Conservation (phyloP, 495 filamentous ascomycete genomes). For the Usnea hakonensis region DNA sequence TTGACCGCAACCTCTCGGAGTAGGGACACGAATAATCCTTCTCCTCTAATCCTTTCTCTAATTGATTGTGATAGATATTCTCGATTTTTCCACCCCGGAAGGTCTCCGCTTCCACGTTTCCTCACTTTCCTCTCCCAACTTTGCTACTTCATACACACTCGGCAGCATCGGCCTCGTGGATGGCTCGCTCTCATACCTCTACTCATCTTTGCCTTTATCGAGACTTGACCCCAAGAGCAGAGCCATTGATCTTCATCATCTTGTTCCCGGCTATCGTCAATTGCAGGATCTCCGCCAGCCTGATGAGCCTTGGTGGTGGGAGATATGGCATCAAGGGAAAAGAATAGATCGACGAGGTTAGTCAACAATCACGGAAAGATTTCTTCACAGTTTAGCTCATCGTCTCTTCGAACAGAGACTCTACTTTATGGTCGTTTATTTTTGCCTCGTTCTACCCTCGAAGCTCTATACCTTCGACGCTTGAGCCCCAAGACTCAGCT, state of each 20-base stretch:
- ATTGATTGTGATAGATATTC: conserved; percentile 48
- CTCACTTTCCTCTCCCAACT: conserved; percentile 82
- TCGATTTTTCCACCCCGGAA: conserved; percentile 74
- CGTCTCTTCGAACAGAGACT: conserved; percentile 38
- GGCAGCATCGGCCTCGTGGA: conserved; percentile 79
- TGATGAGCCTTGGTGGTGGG: conserved; percentile 42
- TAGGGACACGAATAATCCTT: conserved; percentile 26
- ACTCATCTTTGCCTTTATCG: conserved; percentile 67
- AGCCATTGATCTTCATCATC: conserved; percentile 52
- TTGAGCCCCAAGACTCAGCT: conserved; percentile 72
- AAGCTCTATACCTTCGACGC: conserved; percentile 79
- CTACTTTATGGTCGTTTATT: conserved; percentile 86
- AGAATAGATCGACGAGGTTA: conserved; percentile 31
- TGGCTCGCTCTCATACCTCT: conserved; percentile 85
- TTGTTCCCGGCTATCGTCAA: conserved; percentile 65
- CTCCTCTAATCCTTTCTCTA: neutral
- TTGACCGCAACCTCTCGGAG: conserved; percentile 82
- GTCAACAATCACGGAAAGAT: conserved; percentile 5
- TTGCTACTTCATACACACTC: conserved; percentile 83
- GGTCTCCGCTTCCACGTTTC: conserved; percentile 74
- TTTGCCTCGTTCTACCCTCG: conserved; percentile 51
- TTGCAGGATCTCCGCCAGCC: conserved; percentile 44
- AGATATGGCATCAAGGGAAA: conserved; percentile 42
- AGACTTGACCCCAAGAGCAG: conserved; percentile 48
- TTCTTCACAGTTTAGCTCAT: neutral